These are phyloP conservation scores for Carpinus fangiana DNA, from an alignment of 306 rosid species.

Conservation along the genomic window DNA sequence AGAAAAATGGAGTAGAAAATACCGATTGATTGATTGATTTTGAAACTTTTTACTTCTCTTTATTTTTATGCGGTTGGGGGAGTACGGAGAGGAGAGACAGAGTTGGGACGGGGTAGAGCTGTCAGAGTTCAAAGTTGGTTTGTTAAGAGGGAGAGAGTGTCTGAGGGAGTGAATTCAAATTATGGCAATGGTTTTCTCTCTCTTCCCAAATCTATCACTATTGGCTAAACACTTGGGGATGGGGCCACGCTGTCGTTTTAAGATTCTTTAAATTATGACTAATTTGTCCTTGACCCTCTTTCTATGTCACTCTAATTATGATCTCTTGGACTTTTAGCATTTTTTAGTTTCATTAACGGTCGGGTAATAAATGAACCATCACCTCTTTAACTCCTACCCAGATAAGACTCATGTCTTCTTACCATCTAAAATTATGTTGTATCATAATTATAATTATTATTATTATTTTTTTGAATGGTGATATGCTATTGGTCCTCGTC, in stretches of 20 bases:
- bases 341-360: not conserved
- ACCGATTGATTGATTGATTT: not conserved
- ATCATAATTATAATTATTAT: no score
- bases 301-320: not conserved
- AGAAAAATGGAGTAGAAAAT: no score
- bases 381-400: not conserved
- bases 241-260: conserved; percentile 41
- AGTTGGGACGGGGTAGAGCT: conserved; percentile 70
- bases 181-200: conserved; percentile 41
- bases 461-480: not conserved
- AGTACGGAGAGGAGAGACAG: conserved; percentile 18
- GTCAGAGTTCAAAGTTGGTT: conserved; percentile 50
- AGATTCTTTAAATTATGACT: not conserved
- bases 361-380: not conserved
- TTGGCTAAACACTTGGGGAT: conserved; percentile 6
- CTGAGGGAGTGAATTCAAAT: conserved; percentile 47
- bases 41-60: not conserved
- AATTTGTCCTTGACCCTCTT: not conserved
- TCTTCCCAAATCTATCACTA: not conserved
- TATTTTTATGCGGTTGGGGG: conserved; percentile 25
- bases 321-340: no score
- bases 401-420: no score
- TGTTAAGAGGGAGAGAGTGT: conserved; percentile 35
- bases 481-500: no score
- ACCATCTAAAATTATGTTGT: no score